Evolutionary conservation across 306 rosid genomes (phyloP).

Genomic region (Cajanus cajan): DNA sequence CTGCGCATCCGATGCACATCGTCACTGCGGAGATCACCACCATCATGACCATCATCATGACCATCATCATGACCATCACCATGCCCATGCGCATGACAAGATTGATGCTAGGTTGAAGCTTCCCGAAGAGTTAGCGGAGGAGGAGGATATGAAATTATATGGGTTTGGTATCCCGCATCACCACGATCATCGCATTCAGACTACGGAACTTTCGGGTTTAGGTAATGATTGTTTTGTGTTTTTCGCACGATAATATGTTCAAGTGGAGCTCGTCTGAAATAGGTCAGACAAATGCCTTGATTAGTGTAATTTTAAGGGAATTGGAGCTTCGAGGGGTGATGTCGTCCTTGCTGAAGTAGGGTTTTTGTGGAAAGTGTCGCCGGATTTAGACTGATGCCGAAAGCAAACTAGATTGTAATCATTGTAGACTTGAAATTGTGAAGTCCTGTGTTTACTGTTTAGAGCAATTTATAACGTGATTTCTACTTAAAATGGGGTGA

Average conservation of each 20-base stretch:
- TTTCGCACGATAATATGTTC: too few species aligned
- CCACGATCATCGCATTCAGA: conserved; percentile 36
- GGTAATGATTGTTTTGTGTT: conserved; percentile 38
- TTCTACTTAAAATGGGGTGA: background rate
- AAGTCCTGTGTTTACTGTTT: background rate
- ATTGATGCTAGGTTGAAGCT: conserved; percentile 39
- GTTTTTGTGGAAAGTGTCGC: background rate
- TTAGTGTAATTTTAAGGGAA: background rate
- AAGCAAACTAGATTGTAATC: background rate
- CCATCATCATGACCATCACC: conserved; percentile 15
- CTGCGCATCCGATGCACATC: conserved; percentile 15
- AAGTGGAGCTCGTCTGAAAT: background rate
- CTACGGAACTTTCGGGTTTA: conserved; percentile 55
- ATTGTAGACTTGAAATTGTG: background rate
- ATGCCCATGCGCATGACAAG: conserved; percentile 15
- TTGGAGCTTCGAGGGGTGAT: background rate
- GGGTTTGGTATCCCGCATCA: conserved; percentile 58
- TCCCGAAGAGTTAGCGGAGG: conserved; percentile 95
- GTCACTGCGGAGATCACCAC: background rate
- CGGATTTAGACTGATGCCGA: background rate
- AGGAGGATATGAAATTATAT: conserved; percentile 83
- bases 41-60: conserved; percentile 19
- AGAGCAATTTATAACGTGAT: background rate
- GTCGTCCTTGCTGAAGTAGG: background rate
- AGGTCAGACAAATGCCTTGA: background rate